A percentile compares a stretch with the other conserved stretches of the same genome.
phyloP scores from a whole-genome alignment of 2,329 filamentous ascomycete species.

The Cladosporium cucumerinum region DNA sequence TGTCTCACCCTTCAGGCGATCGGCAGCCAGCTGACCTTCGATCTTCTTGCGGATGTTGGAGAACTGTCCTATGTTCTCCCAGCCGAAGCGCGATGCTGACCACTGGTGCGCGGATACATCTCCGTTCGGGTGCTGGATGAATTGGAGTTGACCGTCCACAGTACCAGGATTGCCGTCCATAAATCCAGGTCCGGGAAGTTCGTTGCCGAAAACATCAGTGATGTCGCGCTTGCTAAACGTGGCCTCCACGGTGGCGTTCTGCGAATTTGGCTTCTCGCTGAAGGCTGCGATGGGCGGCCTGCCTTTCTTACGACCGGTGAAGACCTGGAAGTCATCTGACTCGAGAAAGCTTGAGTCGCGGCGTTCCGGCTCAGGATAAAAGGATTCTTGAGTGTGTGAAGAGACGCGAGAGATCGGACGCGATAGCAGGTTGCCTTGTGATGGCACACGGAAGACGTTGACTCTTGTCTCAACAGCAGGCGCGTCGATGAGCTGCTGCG shows the following conservation, averaged over 20 bases:
- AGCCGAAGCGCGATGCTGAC: constrained; percentile 39
- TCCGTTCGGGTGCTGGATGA: constrained; percentile 47
- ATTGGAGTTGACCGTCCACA: constrained; percentile 43
- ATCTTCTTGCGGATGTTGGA: constrained; percentile 41
- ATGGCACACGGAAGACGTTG: constrained; percentile 30
- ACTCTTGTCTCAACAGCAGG: constrained; percentile 28
- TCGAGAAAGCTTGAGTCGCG: constrained; percentile 21
- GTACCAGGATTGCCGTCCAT: constrained; percentile 34
- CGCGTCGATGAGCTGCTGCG: constrained; percentile 9
- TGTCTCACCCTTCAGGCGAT: constrained; percentile 38
- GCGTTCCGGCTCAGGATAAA: constrained; percentile 21
- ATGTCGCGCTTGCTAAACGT: constrained; percentile 33
- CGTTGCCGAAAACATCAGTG: constrained; percentile 40
- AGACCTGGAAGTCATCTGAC: constrained; percentile 31
- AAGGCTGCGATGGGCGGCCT: constrained; percentile 24
- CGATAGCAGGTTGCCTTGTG: constrained; percentile 24
- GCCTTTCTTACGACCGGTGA: constrained; percentile 26
- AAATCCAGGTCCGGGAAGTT: constrained; percentile 41
- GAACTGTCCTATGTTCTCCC: constrained; percentile 46
- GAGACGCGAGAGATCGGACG: constrained; percentile 30
- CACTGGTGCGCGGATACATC: constrained; percentile 49
- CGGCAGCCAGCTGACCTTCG: constrained; percentile 43
- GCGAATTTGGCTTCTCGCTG: constrained; percentile 27
- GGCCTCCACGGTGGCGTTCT: constrained; percentile 32
- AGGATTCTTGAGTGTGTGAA: constrained; percentile 23